Percentiles rank a stretch among this genome's conserved stretches.
Conservation (phyloP, 352 stramenopile species). For the Globisporangium irregulare region DNA sequence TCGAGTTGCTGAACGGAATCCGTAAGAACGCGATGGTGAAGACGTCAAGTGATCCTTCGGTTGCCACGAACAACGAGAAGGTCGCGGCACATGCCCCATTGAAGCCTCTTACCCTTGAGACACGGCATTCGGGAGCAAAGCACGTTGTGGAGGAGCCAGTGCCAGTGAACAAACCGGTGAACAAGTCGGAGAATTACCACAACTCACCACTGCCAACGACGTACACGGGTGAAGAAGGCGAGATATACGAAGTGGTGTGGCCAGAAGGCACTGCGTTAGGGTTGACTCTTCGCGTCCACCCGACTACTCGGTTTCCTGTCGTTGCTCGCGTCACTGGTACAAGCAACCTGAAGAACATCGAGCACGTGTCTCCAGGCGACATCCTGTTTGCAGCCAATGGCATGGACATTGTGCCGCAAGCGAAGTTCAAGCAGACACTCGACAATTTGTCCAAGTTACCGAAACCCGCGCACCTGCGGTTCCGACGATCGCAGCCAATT, state of each 20-base stretch:
- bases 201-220: slow-evolving; percentile 16
- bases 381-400: slow-evolving; percentile 72
- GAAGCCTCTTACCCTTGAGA: slow-evolving; percentile 42
- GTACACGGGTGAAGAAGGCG: slow-evolving; percentile 37
- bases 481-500: slow-evolving; percentile 44
- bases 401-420: slow-evolving; percentile 65
- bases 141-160: slow-evolving; percentile 19
- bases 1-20: slow-evolving; percentile 31
- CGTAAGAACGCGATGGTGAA: slow-evolving; percentile 43
- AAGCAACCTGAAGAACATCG: slow-evolving; percentile 76
- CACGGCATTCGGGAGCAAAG: slow-evolving; percentile 19
- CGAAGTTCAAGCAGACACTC: slow-evolving; percentile 79
- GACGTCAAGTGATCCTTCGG: slow-evolving; percentile 30
- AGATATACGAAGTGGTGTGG: slow-evolving; percentile 77
- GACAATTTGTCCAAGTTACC: slow-evolving; percentile 68
- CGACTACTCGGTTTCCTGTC: slow-evolving; percentile 64
- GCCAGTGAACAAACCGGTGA: slow-evolving; percentile 3
- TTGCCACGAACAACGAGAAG: slow-evolving; percentile 16
- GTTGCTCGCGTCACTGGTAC: slow-evolving; percentile 70
- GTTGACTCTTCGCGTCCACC: slow-evolving; percentile 65
- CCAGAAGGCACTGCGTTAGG: slow-evolving; percentile 62
- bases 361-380: slow-evolving; percentile 65
- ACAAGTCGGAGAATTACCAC: slow-evolving; percentile 4
- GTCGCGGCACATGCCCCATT: slow-evolving; percentile 22
- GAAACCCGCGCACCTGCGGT: slow-evolving; percentile 68